Evolutionary conservation across 371 early-diverging fungal species (phyloP).

Genomic region (Apophysomyces elegans): DNA sequence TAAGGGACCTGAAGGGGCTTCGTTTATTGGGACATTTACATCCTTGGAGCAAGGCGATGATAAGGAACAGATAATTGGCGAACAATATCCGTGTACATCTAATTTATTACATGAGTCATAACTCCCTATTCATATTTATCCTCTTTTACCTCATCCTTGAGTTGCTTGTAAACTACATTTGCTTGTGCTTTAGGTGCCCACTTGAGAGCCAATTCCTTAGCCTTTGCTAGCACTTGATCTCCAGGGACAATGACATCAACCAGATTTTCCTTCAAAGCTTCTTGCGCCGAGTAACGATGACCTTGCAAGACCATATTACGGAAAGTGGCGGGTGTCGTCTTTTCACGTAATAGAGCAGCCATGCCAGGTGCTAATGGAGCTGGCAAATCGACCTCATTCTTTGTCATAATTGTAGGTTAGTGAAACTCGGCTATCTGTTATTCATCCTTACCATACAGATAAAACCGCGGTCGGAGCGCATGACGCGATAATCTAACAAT

Average conservation of each 20-base stretch:
- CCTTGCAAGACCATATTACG: slow-evolving; percentile 74
- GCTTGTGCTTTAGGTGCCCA: slow-evolving; percentile 61
- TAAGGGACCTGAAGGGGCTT: neutral
- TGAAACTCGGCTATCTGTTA: neutral
- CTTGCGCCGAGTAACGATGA: slow-evolving; percentile 64
- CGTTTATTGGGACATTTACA: neutral
- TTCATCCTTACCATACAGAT: slow-evolving; percentile 63
- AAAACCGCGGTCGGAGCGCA: slow-evolving; percentile 81
- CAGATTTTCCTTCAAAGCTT: slow-evolving; percentile 64
- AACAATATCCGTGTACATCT: slow-evolving; percentile 38
- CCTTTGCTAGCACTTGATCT: slow-evolving; percentile 53
- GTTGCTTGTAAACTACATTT: slow-evolving; percentile 45
- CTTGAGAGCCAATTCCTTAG: slow-evolving; percentile 61
- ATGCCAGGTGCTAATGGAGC: slow-evolving; percentile 75
- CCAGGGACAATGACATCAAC: slow-evolving; percentile 63
- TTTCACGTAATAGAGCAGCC: slow-evolving; percentile 68
- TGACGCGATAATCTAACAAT: slow-evolving; percentile 72
- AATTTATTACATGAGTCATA: neutral
- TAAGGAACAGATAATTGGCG: slow-evolving; percentile 28
- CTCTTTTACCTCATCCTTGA: slow-evolving; percentile 49
- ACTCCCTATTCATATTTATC: neutral
- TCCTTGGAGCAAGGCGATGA: slow-evolving; percentile 23
- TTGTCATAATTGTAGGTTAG: neutral
- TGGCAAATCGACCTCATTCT: slow-evolving; percentile 84
- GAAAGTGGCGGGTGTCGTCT: slow-evolving; percentile 57